Evolutionary conservation across 805 yeast genomes (phyloP), one percentile per base, ranked within the genome.

Genomic region (Brettanomyces custersianus): DNA sequence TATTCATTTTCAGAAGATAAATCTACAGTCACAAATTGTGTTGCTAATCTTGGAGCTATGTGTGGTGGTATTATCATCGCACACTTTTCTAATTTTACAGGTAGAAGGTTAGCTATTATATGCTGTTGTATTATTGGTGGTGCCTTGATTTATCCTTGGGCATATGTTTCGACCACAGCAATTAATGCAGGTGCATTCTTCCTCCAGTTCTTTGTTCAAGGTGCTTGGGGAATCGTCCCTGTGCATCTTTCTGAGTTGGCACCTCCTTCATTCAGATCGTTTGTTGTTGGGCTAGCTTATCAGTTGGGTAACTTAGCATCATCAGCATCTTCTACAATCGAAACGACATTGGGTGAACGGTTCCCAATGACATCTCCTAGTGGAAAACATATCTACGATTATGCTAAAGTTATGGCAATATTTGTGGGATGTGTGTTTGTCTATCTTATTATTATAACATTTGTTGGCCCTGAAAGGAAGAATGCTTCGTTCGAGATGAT

Each of bases 191-290:
- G 77, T 42, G 80, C 60, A 1, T 75, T 76, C 52, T 74, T 72
- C 58, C 55, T 76, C 40, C 82, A 76, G 50, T 71, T 71, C 49
- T 71, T 68, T 40, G 81, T 77, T 36, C 81, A 75, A 57, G 83
- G 83, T 47, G 74, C 77, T 20, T 77, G 80, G 78, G 83, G 83
- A 45, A 75, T 74, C 27, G 63, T 71, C 36, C 83, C 83, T 36
- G 64, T 74, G 39, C 80, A 76, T 54, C 58, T 77, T 35, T 63
- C 75, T 3, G 82, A 75, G 54, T 61, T 78, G 43, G 66, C 80
- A 27, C 78, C 78, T 39, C 77, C 79, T 17, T 74, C 72, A 40
- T 74, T 70, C 58, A 65, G 78, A 55, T 66, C 83, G 7, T 73
- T 78, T 40, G 72, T 75, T 35, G 69, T 72, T 29, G 85, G 85